These are phyloP conservation scores for Tolypocladium endophyticum DNA, from an alignment of 2,329 filamentous ascomycete species.

Conservation along the genomic window DNA sequence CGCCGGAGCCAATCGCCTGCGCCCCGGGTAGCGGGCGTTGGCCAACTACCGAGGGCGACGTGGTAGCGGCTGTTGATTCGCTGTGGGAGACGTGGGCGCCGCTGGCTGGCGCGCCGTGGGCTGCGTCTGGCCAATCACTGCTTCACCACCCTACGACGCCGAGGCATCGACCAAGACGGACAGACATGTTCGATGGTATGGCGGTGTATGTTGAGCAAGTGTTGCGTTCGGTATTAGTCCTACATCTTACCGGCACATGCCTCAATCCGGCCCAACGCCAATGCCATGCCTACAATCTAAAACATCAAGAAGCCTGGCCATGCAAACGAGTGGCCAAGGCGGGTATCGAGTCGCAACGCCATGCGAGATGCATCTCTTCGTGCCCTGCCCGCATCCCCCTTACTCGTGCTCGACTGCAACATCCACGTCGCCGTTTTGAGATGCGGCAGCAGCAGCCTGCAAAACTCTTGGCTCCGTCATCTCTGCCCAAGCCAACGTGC, in stretches of 20 bases:
- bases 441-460: slow-evolving; percentile 18
- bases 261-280: neutral
- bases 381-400: neutral
- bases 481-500: slow-evolving; percentile 49
- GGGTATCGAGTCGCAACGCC: neutral
- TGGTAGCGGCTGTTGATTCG: neutral
- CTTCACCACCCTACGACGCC: neutral
- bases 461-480: slow-evolving; percentile 60
- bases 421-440: slow-evolving; percentile 1
- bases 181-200: neutral
- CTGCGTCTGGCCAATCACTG: neutral
- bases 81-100: neutral
- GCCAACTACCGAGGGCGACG: neutral
- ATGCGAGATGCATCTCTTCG: neutral
- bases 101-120: neutral
- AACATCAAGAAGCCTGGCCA: neutral
- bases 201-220: neutral
- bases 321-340: neutral
- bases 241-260: neutral
- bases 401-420: neutral
- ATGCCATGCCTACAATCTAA: neutral
- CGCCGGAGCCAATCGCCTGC: neutral
- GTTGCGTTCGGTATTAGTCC: neutral
- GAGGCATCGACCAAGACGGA: neutral
- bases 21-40: neutral